phyloP scores from a whole-genome alignment of 2,329 filamentous ascomycete species.

The Talaromyces atroroseus region DNA sequence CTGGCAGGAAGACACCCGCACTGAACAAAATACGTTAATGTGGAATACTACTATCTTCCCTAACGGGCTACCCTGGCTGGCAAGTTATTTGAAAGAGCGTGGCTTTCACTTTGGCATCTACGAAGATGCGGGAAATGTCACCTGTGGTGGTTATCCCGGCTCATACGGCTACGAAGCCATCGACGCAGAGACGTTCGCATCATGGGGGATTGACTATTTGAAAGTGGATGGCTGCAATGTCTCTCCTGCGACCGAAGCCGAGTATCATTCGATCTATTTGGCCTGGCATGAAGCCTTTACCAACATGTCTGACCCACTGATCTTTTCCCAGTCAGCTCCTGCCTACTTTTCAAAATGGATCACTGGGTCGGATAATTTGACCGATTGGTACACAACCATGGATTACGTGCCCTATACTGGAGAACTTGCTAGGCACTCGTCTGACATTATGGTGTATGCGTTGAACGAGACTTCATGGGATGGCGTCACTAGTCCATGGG shows the following conservation, averaged over 20 bases:
- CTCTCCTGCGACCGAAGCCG: slow-evolving; percentile 19
- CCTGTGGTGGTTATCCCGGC: slow-evolving; percentile 42
- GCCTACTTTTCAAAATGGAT: slow-evolving; percentile 36
- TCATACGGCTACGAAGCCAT: slow-evolving; percentile 37
- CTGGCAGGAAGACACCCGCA: slow-evolving; percentile 37
- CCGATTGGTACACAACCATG: slow-evolving; percentile 45
- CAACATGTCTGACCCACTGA: slow-evolving; percentile 32
- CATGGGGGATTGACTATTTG: slow-evolving; percentile 44
- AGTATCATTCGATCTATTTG: slow-evolving; percentile 31
- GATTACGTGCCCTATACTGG: slow-evolving; percentile 38
- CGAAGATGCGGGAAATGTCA: slow-evolving; percentile 40
- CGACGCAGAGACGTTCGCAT: slow-evolving; percentile 36
- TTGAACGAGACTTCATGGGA: slow-evolving; percentile 23
- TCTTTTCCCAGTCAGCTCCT: slow-evolving; percentile 45
- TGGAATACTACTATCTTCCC: slow-evolving; percentile 42
- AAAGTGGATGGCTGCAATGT: slow-evolving; percentile 46
- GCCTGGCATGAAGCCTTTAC: slow-evolving; percentile 41
- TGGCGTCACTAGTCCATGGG: slow-evolving; percentile 34
- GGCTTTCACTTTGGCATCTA: slow-evolving; percentile 47
- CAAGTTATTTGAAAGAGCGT: slow-evolving; percentile 30
- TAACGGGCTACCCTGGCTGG: slow-evolving; percentile 40
- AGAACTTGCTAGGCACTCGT: slow-evolving; percentile 43
- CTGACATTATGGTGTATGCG: slow-evolving; percentile 40
- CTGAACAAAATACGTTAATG: slow-evolving; percentile 34
- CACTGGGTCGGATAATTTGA: slow-evolving; percentile 29